Evolutionary conservation across 345 rosid genomes (phyloP).

Genomic region (Odontarrhena argentea): DNA sequence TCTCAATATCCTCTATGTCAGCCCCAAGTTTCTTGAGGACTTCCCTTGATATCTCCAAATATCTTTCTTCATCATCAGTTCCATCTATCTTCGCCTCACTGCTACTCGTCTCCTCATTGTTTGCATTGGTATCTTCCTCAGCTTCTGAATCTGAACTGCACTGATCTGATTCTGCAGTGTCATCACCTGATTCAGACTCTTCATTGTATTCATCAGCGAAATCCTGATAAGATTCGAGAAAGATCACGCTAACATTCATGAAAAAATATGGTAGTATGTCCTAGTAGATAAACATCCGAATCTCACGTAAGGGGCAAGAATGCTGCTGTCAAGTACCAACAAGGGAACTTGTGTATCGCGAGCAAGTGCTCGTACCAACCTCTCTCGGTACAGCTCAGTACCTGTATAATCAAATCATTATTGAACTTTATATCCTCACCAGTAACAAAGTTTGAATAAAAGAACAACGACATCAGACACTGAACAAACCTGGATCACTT

Average conservation of each 20-base stretch:
- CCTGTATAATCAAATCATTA: conserved; percentile 48
- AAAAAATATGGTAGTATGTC: not conserved
- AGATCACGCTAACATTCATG: conserved; percentile 13
- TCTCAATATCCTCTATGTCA: conserved; percentile 72
- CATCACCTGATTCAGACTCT: conserved; percentile 76
- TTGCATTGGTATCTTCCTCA: conserved; percentile 78
- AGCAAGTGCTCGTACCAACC: conserved; percentile 91
- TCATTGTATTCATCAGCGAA: conserved; percentile 64
- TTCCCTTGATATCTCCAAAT: conserved; percentile 67
- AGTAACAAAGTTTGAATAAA: conserved; percentile 3
- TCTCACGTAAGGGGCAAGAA: conserved; percentile 95
- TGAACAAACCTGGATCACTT: conserved; percentile 78
- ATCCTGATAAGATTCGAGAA: conserved; percentile 58
- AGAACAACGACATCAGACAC: not conserved
- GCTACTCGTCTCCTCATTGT: conserved; percentile 63
- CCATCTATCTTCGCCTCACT: conserved; percentile 65
- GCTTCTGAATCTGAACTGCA: conserved; percentile 73
- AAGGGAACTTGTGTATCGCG: conserved; percentile 78
- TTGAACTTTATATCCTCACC: conserved; percentile 15
- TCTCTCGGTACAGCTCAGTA: conserved; percentile 91
- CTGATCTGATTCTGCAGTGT: conserved; percentile 60
- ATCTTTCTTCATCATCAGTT: conserved; percentile 72
- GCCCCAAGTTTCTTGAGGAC: conserved; percentile 84
- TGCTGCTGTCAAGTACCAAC: conserved; percentile 87
- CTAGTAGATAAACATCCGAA: conserved; percentile 32